phyloP scores from a whole-genome alignment of 352 stramenopile genomes.

The Halophytophthora polymorphica region DNA sequence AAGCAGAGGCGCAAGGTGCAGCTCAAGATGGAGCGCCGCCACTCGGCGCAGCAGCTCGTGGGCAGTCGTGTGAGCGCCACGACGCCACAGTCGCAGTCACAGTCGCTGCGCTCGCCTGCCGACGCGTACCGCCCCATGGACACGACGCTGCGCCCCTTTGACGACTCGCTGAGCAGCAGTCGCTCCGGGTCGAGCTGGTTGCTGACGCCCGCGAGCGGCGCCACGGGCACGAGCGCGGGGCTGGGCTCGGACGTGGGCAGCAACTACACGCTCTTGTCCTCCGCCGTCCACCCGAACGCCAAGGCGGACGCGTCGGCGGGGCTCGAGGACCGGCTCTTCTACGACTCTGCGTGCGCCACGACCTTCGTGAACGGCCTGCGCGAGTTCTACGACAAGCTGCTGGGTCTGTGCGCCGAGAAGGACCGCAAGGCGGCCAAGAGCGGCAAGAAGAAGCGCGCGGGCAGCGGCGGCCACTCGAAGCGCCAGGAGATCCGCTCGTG shows the following conservation, averaged over 20 bases:
- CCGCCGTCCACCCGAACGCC: constrained; percentile 8
- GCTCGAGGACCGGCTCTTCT: constrained; percentile 54
- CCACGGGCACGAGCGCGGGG: background rate
- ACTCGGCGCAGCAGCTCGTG: constrained; percentile 22
- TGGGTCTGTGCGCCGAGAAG: constrained; percentile 51
- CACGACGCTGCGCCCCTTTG: constrained; percentile 29
- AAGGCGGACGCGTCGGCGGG: constrained; percentile 17
- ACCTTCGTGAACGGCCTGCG: constrained; percentile 53
- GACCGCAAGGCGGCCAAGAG: constrained; percentile 49
- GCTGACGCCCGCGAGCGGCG: constrained; percentile 17
- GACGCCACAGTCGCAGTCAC: constrained; percentile 16
- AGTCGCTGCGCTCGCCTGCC: constrained; percentile 16
- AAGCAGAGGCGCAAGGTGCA: constrained; percentile 63
- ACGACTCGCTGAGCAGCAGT: constrained; percentile 43
- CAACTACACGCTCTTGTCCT: constrained; percentile 29
- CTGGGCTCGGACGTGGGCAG: constrained; percentile 18
- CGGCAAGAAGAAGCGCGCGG: constrained; percentile 49
- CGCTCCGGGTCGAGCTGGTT: constrained; percentile 41
- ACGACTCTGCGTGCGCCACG: constrained; percentile 54
- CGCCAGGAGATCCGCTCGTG: constrained; percentile 81
- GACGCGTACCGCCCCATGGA: constrained; percentile 26
- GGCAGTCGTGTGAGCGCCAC: constrained; percentile 25
- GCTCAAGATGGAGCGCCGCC: constrained; percentile 38
- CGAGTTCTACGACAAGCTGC: constrained; percentile 69
- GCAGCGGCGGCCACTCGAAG: constrained; percentile 54